These are phyloP conservation scores for Xanthoparmelia taractica DNA, from an alignment of 495 filamentous ascomycete genomes.

Conservation along the genomic window DNA sequence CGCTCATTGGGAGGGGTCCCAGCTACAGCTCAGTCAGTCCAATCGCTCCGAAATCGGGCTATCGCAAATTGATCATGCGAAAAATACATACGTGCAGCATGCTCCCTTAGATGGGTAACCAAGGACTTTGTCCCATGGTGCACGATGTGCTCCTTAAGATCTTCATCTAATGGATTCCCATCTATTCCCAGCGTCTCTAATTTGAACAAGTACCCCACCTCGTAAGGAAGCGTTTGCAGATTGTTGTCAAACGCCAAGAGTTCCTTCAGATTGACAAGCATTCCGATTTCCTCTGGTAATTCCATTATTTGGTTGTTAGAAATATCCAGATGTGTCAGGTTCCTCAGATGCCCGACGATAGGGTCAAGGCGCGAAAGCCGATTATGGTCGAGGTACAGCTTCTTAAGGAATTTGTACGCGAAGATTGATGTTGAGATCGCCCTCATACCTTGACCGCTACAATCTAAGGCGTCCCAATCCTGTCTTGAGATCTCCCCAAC, in stretches of 20 bases:
- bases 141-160: conserved; percentile 66
- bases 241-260: conserved; percentile 84
- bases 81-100: conserved; percentile 62
- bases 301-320: conserved; percentile 79
- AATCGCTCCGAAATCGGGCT: not conserved
- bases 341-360: conserved; percentile 69
- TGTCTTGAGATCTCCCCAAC: conserved; percentile 57
- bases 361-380: conserved; percentile 68
- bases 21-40: conserved; percentile 35
- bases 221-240: conserved; percentile 69
- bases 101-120: conserved; percentile 71
- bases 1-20: conserved; percentile 66
- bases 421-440: conserved; percentile 73
- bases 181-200: conserved; percentile 86
- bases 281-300: conserved; percentile 87
- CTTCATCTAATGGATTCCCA: conserved; percentile 73
- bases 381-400: conserved; percentile 87
- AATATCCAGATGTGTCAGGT: conserved; percentile 71
- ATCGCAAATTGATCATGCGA: not conserved
- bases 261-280: conserved; percentile 78
- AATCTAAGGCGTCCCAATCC: conserved; percentile 84
- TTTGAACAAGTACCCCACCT: conserved; percentile 78
- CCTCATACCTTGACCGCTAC: conserved; percentile 86
- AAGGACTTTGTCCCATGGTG: conserved; percentile 80
- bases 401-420: conserved; percentile 75